Conservation (phyloP, 345 rosid species). For the Eucalyptus guilfoylei region DNA sequence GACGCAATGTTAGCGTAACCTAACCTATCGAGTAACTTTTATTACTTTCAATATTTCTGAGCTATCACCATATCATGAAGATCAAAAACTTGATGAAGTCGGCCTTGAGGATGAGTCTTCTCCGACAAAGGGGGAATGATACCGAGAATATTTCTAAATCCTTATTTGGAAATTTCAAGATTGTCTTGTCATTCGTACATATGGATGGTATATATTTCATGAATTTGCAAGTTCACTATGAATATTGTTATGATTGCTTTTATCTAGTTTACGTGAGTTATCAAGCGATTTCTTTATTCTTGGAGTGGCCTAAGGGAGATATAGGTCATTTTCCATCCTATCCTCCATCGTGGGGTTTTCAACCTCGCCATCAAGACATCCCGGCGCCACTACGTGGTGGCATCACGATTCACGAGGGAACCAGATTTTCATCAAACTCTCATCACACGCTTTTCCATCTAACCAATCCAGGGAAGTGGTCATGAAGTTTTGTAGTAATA, state of each 20-base stretch:
- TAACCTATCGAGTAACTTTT: no score
- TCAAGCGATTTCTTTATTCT: background rate
- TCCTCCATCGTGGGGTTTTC: background rate
- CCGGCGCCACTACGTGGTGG: accelerated
- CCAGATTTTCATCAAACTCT: background rate
- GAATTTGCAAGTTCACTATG: background rate
- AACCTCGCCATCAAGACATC: background rate
- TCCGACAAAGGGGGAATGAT: background rate
- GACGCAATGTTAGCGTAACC: no score
- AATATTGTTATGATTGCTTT: background rate
- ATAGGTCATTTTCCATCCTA: background rate
- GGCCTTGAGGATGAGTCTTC: background rate
- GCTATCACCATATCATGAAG: background rate
- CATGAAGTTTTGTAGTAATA: accelerated
- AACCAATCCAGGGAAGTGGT: accelerated
- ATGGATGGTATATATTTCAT: background rate
- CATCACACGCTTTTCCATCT: background rate
- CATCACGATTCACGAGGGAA: background rate
- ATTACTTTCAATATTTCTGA: background rate
- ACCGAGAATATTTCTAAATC: background rate
- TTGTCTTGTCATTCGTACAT: background rate
- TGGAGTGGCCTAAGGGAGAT: background rate
- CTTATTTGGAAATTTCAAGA: background rate
- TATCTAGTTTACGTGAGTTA: accelerated
- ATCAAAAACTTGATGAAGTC: background rate